Conservation (phyloP, 2,329 filamentous ascomycete species). For the Pezicula carpinea region DNA sequence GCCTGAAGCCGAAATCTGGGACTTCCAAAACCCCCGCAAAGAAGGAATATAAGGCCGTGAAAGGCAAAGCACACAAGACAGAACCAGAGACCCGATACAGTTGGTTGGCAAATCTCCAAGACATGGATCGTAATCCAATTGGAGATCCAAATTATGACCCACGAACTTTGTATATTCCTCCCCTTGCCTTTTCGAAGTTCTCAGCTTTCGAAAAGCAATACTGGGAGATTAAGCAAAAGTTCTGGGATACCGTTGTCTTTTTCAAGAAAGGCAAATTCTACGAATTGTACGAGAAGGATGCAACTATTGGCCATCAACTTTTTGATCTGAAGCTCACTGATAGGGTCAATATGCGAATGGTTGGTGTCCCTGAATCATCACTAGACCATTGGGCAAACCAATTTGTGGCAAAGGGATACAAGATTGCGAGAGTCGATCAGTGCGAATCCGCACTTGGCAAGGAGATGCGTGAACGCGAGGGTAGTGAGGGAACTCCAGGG, state of each 20-base stretch:
- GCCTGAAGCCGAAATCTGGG: constrained; percentile 41
- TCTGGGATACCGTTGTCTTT: constrained; percentile 96
- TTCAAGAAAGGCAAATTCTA: constrained; percentile 99
- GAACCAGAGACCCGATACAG: constrained; percentile 84
- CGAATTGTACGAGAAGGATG: constrained; percentile 96
- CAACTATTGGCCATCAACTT: constrained; percentile 89
- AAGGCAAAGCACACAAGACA: constrained; percentile 66
- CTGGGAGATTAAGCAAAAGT: constrained; percentile 98
- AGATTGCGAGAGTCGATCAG: constrained; percentile 94
- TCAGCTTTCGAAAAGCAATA: constrained; percentile 97
- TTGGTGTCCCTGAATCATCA: constrained; percentile 92
- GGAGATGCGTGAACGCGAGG: constrained; percentile 94
- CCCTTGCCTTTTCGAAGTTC: constrained; percentile 73
- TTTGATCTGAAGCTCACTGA: constrained; percentile 98
- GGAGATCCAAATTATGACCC: constrained; percentile 88
- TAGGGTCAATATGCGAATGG: constrained; percentile 99
- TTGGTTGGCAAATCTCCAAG: constrained; percentile 82
- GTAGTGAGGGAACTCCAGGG: constrained; percentile 32
- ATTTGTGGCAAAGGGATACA: constrained; percentile 96
- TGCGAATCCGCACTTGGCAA: constrained; percentile 94
- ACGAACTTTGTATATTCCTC: constrained; percentile 84
- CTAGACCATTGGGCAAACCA: constrained; percentile 98
- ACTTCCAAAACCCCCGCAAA: constrained; percentile 31
- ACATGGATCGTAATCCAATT: constrained; percentile 76
- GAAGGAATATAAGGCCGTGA: constrained; percentile 33